Percentiles rank a stretch among this genome's conserved stretches.
These are phyloP conservation scores for Cercospora brassicicola DNA, from an alignment of 2,329 filamentous ascomycete species.

Conservation along the genomic window DNA sequence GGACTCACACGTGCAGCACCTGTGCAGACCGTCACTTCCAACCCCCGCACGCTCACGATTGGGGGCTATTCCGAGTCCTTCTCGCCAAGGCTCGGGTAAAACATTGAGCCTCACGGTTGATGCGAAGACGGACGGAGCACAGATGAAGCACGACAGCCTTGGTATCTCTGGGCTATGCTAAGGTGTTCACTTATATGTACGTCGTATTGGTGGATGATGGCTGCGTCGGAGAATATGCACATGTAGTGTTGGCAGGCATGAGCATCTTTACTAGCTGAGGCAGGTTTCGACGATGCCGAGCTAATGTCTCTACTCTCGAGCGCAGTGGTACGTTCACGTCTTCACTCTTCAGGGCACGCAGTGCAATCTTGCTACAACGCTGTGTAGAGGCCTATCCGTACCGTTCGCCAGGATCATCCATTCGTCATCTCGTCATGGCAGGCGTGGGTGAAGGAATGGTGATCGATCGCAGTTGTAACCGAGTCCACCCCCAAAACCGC, in stretches of 20 bases:
- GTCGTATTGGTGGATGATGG: neutral
- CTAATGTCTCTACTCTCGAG: neutral
- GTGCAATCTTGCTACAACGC: neutral
- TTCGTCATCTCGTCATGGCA: neutral
- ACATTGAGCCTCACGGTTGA: conserved; percentile 7
- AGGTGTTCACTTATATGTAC: neutral
- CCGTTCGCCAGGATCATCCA: neutral
- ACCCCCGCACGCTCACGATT: neutral
- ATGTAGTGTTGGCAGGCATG: neutral
- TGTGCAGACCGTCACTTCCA: neutral
- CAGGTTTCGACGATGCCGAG: neutral
- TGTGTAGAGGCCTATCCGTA: neutral
- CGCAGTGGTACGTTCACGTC: neutral
- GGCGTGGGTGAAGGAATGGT: neutral
- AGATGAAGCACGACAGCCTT: neutral
- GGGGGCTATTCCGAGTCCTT: neutral
- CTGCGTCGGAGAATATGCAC: neutral
- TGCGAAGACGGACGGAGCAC: neutral
- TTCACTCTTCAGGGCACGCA: neutral
- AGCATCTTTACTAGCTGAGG: neutral
- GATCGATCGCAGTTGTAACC: neutral
- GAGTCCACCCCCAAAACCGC: neutral
- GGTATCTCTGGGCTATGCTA: neutral
- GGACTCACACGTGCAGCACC: neutral
- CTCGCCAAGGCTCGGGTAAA: neutral